Base-by-base conservation (phyloP, 2,329 filamentous ascomycete genomes). In the Calonectria hongkongensis region DNA sequence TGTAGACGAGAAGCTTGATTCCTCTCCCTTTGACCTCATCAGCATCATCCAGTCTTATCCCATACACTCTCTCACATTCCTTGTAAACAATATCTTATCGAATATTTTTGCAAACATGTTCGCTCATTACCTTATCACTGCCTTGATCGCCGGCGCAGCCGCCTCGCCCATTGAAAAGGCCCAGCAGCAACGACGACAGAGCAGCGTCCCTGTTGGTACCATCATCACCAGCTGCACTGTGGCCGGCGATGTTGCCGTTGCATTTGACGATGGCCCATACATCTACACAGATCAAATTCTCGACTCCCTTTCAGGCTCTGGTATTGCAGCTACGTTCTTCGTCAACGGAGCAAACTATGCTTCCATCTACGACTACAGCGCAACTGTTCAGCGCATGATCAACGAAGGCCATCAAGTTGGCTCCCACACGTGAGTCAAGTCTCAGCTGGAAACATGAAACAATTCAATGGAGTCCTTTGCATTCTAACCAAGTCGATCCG, bases 371-470 rank as follows among this genome's bases (percentile, higher is more conserved):
- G 69, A 80, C 63, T 75, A 81, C 58, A 25, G 48, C 15, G 45
- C 74, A 3, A 74, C 72, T 2, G 69, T 83, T 27, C 68, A 79
- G 71, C 85, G 87, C 69, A 88, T 88, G 83, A 73, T 87, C 72
- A 72, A 80, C 58, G 75, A 78, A 39, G 88, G 88, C 6, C 90
- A 92, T 81, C 90, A 92, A 81, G 84, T 92, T 70, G 90, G 87
- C 60, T 88, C 86, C 12, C 89, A 80, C 50, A 84, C 58, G 68
- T 70, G 33, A 64, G 68, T 70, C 5, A 66, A 33, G 58, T 51
- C 18, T 50, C 33, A 33, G 18, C n/a, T 45, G 27, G 18, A 28
- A 13, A 18, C 18, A 54, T 60, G 15, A 28, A 63, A 47, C 39
- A 2, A 63, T 48, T 9, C n/a, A 9, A 10, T 9, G 8, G 16